Conservation (phyloP, 1,284 basidiomycete species). For the Boletus holoroseus region DNA sequence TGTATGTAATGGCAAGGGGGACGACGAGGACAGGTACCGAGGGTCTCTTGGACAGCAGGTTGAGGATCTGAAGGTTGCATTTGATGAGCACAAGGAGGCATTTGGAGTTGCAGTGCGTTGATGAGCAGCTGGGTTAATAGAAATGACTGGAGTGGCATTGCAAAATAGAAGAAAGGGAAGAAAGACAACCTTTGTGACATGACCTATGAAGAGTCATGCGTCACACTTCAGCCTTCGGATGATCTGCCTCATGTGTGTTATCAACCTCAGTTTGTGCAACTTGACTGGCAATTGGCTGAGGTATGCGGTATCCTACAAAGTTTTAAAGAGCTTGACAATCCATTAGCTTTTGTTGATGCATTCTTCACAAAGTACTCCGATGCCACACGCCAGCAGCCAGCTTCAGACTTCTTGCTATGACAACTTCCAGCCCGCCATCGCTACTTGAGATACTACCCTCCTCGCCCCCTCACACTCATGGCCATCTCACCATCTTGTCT, state of each 20-base stretch:
- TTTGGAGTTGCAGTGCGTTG: too few species aligned
- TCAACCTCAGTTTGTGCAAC: conserved; percentile 91
- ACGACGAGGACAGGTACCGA: not conserved
- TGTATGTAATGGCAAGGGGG: not conserved
- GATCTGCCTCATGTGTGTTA: conserved; percentile 90
- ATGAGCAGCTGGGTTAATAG: too few species aligned
- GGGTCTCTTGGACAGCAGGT: not conserved
- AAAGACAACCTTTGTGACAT: conserved; percentile 92
- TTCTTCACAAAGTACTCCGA: conserved; percentile 87
- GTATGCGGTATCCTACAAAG: conserved; percentile 87
- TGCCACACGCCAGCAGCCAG: conserved; percentile 62
- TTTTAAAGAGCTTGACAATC: conserved; percentile 80
- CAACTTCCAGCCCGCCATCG: too few species aligned
- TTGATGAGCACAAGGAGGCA: not conserved
- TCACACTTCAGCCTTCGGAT: conserved; percentile 67
- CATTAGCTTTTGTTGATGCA: conserved; percentile 66
- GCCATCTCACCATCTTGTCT: too few species aligned
- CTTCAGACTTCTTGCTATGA: too few species aligned
- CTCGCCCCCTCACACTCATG: too few species aligned
- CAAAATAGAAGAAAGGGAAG: conserved; percentile 47
- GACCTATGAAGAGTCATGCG: conserved; percentile 87
- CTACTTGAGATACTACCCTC: too few species aligned
- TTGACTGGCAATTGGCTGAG: conserved; percentile 96
- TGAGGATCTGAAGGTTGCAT: not conserved
- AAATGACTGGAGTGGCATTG: too few species aligned